Evolutionary conservation across 192 early-diverging fungal species (phyloP).

Genomic region (Allomyces javanicus): DNA sequence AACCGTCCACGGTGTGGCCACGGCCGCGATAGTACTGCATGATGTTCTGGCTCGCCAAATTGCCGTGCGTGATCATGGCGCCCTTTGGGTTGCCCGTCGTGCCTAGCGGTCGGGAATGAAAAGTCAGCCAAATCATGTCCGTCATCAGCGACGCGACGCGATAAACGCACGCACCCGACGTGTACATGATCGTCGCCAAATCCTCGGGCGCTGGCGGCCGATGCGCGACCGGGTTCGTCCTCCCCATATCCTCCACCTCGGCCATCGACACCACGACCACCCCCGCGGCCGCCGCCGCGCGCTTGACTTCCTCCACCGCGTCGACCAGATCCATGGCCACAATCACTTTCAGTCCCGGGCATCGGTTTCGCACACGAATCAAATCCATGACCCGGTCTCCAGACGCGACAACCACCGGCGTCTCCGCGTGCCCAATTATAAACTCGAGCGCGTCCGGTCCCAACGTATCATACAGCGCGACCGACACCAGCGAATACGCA

Average conservation of each 20-base stretch:
- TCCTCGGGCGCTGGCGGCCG: slow-evolving; percentile 45
- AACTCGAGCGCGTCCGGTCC: slow-evolving; percentile 66
- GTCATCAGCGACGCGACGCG: no score
- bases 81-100: slow-evolving; percentile 26
- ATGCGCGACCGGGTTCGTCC: slow-evolving; percentile 24
- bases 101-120: slow-evolving; percentile 5
- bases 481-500: slow-evolving; percentile 39
- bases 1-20: neutral
- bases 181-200: slow-evolving; percentile 54
- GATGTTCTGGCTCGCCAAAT: neutral
- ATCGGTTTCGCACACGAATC: slow-evolving; percentile 28
- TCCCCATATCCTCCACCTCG: slow-evolving; percentile 41
- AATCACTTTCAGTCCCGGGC: slow-evolving; percentile 48
- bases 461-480: slow-evolving; percentile 81
- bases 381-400: no score
- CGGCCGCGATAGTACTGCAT: slow-evolving; percentile 3
- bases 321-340: slow-evolving; percentile 53
- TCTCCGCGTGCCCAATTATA: slow-evolving; percentile 67
- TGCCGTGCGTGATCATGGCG: slow-evolving; percentile 8
- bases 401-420: slow-evolving; percentile 40
- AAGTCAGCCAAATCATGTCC: no score
- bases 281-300: slow-evolving; percentile 42
- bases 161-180: slow-evolving; percentile 38
- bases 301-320: slow-evolving; percentile 10
- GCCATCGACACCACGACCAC: slow-evolving; percentile 36